Percentiles rank a stretch among this genome's conserved stretches.
Evolutionary conservation across 345 rosid genomes (phyloP).

Genomic region (Nephelium lappaceum): DNA sequence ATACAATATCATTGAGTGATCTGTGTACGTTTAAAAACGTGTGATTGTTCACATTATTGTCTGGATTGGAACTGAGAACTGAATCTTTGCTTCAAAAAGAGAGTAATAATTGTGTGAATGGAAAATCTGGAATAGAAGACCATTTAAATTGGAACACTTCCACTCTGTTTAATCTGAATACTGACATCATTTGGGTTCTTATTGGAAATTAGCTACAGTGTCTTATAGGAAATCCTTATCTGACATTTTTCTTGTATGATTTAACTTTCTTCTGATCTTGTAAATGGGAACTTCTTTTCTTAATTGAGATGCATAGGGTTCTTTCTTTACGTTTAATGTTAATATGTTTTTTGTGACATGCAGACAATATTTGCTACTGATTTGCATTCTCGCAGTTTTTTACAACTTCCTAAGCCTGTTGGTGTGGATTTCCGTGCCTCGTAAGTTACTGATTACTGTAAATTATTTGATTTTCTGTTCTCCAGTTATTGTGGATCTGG

Average conservation of each 20-base stretch:
- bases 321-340: constrained; percentile 1
- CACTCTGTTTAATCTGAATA: neutral
- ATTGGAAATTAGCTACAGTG: constrained; percentile 2
- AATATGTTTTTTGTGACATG: constrained; percentile 22
- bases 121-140: neutral
- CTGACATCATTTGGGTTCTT: neutral
- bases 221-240: neutral
- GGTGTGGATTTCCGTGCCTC: constrained; percentile 97
- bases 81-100: neutral
- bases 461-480: neutral
- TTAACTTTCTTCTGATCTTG: neutral
- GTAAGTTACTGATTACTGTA: constrained; percentile 45
- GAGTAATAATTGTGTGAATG: neutral
- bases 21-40: neutral
- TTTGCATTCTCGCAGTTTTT: constrained; percentile 72
- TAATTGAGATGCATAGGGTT: neutral
- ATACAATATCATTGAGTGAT: neutral
- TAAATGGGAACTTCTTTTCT: neutral
- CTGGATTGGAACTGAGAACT: neutral
- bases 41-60: neutral
- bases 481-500: neutral
- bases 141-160: neutral
- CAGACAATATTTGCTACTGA: constrained; percentile 95
- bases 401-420: constrained; percentile 91
- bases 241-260: neutral